Conservation (phyloP, 768 basidiomycete species). For the Amanita subjunquillea region DNA sequence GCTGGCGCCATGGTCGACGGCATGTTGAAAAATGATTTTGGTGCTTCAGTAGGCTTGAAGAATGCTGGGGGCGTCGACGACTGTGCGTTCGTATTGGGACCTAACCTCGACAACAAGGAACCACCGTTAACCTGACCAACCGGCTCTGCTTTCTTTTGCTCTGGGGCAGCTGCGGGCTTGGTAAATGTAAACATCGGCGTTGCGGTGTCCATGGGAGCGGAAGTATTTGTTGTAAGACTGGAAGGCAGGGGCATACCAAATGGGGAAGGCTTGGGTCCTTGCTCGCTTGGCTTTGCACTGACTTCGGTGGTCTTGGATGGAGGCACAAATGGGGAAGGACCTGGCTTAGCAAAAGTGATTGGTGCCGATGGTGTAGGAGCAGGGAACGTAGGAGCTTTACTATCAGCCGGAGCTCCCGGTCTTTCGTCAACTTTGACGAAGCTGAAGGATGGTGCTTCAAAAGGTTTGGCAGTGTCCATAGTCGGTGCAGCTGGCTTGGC, state of each 20-base stretch:
- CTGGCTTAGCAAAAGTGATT: not conserved
- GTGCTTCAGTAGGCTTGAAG: slow-evolving; percentile 4
- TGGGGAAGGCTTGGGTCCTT: not conserved
- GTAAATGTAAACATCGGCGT: slow-evolving; percentile 5
- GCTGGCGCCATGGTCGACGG: not conserved
- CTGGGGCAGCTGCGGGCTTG: not conserved
- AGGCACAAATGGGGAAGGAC: not conserved
- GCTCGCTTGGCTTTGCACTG: not conserved
- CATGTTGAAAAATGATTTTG: not conserved
- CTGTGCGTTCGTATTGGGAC: slow-evolving; percentile 5
- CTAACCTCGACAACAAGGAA: slow-evolving; percentile 1
- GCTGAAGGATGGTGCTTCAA: not conserved
- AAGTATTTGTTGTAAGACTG: not conserved
- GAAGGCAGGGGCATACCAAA: not conserved
- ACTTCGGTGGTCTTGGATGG: not conserved
- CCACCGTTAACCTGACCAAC: not conserved
- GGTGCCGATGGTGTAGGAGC: not conserved
- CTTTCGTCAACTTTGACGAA: not conserved
- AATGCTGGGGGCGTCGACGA: slow-evolving; percentile 8
- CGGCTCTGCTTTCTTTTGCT: not conserved
- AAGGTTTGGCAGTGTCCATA: slow-evolving; percentile 1
- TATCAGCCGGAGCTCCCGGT: not conserved
- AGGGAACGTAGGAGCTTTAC: not conserved
- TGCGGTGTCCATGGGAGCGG: slow-evolving; percentile 10
- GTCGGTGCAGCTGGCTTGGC: not conserved